Evolutionary conservation across 345 rosid genomes (phyloP).

Genomic region (Eucalyptus marginata): DNA sequence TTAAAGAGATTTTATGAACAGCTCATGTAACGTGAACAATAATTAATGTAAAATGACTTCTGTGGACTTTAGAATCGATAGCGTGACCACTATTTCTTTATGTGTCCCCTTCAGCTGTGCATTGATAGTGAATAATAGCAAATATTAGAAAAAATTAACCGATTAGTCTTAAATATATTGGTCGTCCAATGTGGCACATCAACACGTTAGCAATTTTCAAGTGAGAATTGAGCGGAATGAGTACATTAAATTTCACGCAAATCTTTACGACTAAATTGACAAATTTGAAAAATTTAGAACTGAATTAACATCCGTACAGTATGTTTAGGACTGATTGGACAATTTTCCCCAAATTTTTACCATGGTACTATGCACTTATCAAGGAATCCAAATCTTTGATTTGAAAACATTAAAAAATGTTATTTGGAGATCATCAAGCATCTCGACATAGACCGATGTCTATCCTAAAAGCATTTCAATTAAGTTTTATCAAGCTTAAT

Average conservation of each 20-base stretch:
- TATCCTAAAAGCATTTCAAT: background rate
- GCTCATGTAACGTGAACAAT: background rate
- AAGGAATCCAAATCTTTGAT: background rate
- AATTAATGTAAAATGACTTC: background rate
- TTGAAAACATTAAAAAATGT: background rate
- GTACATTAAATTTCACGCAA: background rate
- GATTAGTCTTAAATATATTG: background rate
- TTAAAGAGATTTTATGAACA: background rate
- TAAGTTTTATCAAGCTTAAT: background rate
- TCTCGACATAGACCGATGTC: background rate
- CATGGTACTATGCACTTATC: background rate
- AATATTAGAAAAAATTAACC: background rate
- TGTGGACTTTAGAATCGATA: background rate
- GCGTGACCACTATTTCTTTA: background rate
- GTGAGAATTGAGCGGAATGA: fast-evolving
- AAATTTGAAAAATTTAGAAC: fast-evolving
- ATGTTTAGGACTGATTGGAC: fast-evolving
- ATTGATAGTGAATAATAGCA: background rate
- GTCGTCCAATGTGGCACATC: fast-evolving
- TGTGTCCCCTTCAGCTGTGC: background rate
- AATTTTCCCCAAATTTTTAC: background rate
- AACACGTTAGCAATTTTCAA: fast-evolving
- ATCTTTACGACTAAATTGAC: fast-evolving
- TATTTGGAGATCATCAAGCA: background rate
- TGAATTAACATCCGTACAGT: background rate